Percentiles rank a stretch among this genome's conserved stretches.
These are phyloP conservation scores for Auxenochlorella pyrenoidosa DNA, from an alignment of 139 green algal species.

Conservation along the genomic window DNA sequence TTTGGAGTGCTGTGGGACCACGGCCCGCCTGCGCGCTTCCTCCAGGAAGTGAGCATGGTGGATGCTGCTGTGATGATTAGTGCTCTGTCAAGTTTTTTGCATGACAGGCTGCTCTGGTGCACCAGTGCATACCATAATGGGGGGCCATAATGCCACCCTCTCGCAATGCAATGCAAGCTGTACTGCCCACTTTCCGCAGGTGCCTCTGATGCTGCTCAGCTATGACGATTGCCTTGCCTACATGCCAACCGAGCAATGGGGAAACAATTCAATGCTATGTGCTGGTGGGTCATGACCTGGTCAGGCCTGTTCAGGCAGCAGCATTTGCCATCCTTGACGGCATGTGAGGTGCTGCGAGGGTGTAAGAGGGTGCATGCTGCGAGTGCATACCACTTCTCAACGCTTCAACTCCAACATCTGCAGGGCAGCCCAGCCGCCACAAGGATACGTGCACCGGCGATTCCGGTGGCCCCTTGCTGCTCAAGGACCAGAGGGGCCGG, in stretches of 20 bases:
- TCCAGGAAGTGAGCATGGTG: neutral
- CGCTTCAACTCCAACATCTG: neutral
- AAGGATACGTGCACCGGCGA: conserved; percentile 19
- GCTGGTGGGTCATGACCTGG: conserved; percentile 1
- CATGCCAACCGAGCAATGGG: conserved; percentile 11
- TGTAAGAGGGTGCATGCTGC: neutral
- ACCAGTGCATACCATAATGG: no score
- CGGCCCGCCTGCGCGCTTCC: neutral
- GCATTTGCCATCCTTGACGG: neutral
- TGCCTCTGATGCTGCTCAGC: neutral
- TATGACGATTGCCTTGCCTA: neutral
- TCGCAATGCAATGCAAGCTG: no score
- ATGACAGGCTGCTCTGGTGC: no score
- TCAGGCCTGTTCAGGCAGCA: no score
- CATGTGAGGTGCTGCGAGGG: neutral
- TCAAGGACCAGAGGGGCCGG: neutral
- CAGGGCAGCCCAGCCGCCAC: neutral
- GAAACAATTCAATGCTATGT: neutral
- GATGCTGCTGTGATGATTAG: neutral
- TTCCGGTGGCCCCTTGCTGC: neutral
- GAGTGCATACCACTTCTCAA: neutral
- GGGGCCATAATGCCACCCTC: no score
- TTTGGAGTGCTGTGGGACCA: neutral
- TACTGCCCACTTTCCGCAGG: no score
- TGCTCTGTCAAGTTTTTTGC: no score